A percentile compares a stretch with the other conserved stretches of the same genome.
Evolutionary conservation across 1,284 basidiomycete genomes (phyloP).

Genomic region (Cutaneotrichosporon sp.): DNA sequence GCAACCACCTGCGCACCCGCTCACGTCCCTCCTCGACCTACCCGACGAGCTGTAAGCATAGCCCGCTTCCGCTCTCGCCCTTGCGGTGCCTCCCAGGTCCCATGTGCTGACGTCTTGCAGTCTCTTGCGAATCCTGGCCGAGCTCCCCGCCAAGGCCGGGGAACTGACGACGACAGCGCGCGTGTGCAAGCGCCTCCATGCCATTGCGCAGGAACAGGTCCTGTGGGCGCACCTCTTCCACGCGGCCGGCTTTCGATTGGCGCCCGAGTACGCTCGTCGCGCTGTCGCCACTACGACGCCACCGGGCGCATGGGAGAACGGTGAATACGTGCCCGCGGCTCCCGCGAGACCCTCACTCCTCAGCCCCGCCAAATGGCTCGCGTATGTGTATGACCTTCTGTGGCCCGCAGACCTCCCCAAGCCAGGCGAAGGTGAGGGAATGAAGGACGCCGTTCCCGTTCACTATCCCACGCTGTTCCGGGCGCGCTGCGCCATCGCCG

Average conservation of each 20-base stretch:
- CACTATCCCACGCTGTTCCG: constrained; percentile 45
- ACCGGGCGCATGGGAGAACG: constrained; percentile 27
- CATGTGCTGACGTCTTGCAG: constrained; percentile 21
- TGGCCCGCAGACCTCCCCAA: not conserved
- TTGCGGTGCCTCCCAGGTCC: not conserved
- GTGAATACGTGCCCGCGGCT: constrained; percentile 5
- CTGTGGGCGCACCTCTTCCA: constrained; percentile 36
- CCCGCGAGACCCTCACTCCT: not conserved
- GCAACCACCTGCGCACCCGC: not conserved
- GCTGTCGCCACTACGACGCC: constrained; percentile 23
- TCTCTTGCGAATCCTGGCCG: constrained; percentile 29
- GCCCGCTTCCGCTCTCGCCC: not conserved
- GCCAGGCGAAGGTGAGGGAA: not conserved
- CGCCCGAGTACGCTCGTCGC: not conserved
- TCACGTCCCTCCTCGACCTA: constrained; percentile 21
- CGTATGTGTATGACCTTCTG: constrained; percentile 4
- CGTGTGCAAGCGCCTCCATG: constrained; percentile 29
- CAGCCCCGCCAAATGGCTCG: not conserved
- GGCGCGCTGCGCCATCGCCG: constrained; percentile 23
- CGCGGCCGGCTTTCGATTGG: constrained; percentile 23
- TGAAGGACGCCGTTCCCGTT: constrained; percentile 25
- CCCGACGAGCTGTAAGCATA: constrained; percentile 46
- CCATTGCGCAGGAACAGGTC: constrained; percentile 29
- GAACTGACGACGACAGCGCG: constrained; percentile 25
- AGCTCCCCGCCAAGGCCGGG: constrained; percentile 30